Conservation (phyloP, 768 basidiomycete species). For the Lactarius akahatsu region DNA sequence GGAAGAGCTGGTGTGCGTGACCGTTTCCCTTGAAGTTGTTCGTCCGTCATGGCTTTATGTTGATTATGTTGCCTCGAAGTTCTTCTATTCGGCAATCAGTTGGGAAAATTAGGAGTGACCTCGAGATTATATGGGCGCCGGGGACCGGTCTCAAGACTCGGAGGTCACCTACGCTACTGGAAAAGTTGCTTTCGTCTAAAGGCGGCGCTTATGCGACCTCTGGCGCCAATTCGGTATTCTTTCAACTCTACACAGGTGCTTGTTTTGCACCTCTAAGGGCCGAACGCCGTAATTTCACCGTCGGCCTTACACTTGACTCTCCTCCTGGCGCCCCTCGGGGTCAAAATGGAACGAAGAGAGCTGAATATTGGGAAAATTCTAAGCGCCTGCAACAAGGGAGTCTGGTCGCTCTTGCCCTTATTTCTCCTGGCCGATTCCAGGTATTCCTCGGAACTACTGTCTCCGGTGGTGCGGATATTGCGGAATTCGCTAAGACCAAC, state of each 20-base stretch:
- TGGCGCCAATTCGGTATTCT: conserved; percentile 51
- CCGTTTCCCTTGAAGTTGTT: neutral
- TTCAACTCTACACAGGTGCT: conserved; percentile 61
- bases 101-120: conserved; percentile 24
- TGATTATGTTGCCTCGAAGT: conserved; percentile 16
- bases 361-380: conserved; percentile 60
- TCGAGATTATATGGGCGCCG: conserved; percentile 25
- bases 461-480: conserved; percentile 45
- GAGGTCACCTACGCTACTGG: conserved; percentile 40
- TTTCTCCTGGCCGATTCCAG: conserved; percentile 31
- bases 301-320: conserved; percentile 46
- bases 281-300: conserved; percentile 51
- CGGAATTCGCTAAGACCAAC: conserved; percentile 40
- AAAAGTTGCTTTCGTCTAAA: conserved; percentile 45
- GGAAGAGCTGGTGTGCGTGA: conserved; percentile 63
- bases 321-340: conserved; percentile 58
- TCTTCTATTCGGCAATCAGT: conserved; percentile 27
- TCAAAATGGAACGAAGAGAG: conserved; percentile 40
- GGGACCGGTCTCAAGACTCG: neutral
- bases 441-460: conserved; percentile 57
- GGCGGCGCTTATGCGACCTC: conserved; percentile 59
- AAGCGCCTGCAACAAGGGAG: conserved; percentile 61
- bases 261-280: conserved; percentile 47
- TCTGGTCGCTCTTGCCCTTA: conserved; percentile 57
- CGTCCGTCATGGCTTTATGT: neutral